These are phyloP conservation scores for Anthracocystis panici-leucophaei DNA, from an alignment of 1,284 basidiomycete species.

Conservation along the genomic window DNA sequence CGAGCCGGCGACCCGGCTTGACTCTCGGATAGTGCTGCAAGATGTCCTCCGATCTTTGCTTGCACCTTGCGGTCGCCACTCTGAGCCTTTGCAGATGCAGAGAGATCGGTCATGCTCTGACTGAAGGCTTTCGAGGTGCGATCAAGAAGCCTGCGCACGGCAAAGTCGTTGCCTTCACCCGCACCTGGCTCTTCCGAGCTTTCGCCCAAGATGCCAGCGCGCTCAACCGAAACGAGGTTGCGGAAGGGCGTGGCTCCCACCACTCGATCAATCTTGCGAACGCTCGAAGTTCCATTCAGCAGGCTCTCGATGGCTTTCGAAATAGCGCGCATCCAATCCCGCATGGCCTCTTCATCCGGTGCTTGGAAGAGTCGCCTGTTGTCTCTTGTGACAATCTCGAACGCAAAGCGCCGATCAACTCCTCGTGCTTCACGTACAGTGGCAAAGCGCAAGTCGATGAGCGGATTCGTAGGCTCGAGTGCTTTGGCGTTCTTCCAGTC, in stretches of 20 bases:
- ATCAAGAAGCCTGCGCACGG: constrained; percentile 33
- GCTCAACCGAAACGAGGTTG: constrained; percentile 18
- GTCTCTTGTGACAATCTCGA: constrained; percentile 73
- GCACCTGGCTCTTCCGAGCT: constrained; percentile 18
- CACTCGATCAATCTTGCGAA: constrained; percentile 60
- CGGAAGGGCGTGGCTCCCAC: constrained; percentile 36
- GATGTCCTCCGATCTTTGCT: constrained; percentile 22
- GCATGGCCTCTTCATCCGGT: constrained; percentile 71
- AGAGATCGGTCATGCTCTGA: constrained; percentile 60
- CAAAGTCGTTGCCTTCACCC: constrained; percentile 42
- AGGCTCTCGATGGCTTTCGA: constrained; percentile 73
- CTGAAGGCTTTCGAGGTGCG: constrained; percentile 35
- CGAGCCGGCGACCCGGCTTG: constrained; percentile 17
- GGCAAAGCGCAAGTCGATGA: constrained; percentile 66
- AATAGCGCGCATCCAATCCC: constrained; percentile 73
- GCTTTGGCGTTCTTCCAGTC: constrained; percentile 61
- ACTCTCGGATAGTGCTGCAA: constrained; percentile 44
- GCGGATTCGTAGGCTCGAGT: constrained; percentile 51
- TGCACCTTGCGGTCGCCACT: constrained; percentile 19
- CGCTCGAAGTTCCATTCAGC: constrained; percentile 71
- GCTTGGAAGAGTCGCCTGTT: constrained; percentile 73
- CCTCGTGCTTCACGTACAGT: constrained; percentile 63
- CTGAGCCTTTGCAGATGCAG: constrained; percentile 26
- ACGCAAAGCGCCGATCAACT: constrained; percentile 68
- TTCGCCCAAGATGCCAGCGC: constrained; percentile 19